Evolutionary conservation across 2,329 filamentous ascomycete species (phyloP).

Genomic region (Neopestalotiopsis rosae): DNA sequence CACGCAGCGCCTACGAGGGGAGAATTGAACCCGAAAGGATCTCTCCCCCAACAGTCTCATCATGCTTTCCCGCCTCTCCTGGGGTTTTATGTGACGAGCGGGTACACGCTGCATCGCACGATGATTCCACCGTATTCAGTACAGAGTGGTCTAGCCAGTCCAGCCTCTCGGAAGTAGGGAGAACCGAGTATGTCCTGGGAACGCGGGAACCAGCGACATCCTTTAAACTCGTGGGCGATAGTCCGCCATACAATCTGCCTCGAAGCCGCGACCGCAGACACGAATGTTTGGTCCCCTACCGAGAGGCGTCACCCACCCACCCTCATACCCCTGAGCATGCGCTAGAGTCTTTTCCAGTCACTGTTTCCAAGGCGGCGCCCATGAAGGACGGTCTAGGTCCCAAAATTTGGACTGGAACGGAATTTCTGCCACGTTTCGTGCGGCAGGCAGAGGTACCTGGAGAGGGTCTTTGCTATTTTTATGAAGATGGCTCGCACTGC

Average conservation of each 20-base stretch:
- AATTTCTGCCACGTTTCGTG: slow-evolving; percentile 71
- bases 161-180: slow-evolving; percentile 47
- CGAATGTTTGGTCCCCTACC: slow-evolving; percentile 23
- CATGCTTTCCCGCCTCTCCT: slow-evolving; percentile 51
- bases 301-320: slow-evolving; percentile 33
- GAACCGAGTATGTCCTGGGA: slow-evolving; percentile 52
- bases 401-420: slow-evolving; percentile 72
- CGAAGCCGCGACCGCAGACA: slow-evolving; percentile 30
- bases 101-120: slow-evolving; percentile 27
- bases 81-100: slow-evolving; percentile 43
- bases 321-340: slow-evolving; percentile 31
- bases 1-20: slow-evolving; percentile 52
- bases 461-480: slow-evolving; percentile 83
- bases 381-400: slow-evolving; percentile 67
- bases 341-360: slow-evolving; percentile 34
- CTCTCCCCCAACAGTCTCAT: slow-evolving; percentile 34
- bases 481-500: slow-evolving; percentile 83
- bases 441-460: slow-evolving; percentile 72
- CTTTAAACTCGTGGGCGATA: slow-evolving; percentile 32
- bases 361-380: slow-evolving; percentile 48
- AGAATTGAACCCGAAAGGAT: slow-evolving; percentile 50
- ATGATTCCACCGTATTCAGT: slow-evolving; percentile 28
- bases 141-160: slow-evolving; percentile 43
- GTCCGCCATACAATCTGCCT: slow-evolving; percentile 30
- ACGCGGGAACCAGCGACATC: slow-evolving; percentile 45